Evolutionary conservation across 805 yeast genomes (phyloP), one percentile per base, ranked within the genome.

Genomic region (Torulaspora maleeae): DNA sequence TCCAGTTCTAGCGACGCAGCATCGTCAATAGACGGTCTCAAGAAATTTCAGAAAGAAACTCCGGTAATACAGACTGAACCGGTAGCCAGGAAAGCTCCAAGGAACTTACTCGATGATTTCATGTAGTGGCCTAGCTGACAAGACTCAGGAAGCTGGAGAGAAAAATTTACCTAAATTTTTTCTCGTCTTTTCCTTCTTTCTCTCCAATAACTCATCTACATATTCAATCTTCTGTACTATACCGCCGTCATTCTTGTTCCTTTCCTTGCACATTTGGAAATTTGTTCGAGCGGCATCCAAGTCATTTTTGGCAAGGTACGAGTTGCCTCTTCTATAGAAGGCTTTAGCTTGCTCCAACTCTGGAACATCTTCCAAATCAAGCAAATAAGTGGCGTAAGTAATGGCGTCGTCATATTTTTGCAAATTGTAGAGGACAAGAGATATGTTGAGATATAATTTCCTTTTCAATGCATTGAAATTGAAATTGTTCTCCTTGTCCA

Each of bases 101-200:
- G 55, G 38, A 64, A 54, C 51, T 37, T 64, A 22, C 46, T 64
- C 12, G 69, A 64, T 45, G 67, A 60, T 41, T 64, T 64, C 53
- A 59, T 64, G 64, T 64, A 56, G 47, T 12, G 11, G 10, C 13
- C 36, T 27, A 62, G 29, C 13, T 20, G 15, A 36, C 12, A 25
- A 22, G 25, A 22, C 25, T 19, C 15, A 38, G 19, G 36, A 12
- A n/a, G 49, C 30, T n/a, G 28, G 33, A 16, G 64, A 63, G 55
- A 85, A 85, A 60, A 85, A 84, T 59, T 79, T 83, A 13, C 87
- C 74, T 51, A 79, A 76, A 47, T 72, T 78, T 39, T 74, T 73
- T 57, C 72, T 76, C 48, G 80, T 81, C 12, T 69, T 70, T 32
- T 70, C 68, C 57, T 77, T 80, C 30, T 67, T 63, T 27, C 68